A percentile compares a stretch with the other conserved stretches of the same genome.
Conservation (phyloP, 2,329 filamentous ascomycete genomes). For the Talaromyces verruculosus region DNA sequence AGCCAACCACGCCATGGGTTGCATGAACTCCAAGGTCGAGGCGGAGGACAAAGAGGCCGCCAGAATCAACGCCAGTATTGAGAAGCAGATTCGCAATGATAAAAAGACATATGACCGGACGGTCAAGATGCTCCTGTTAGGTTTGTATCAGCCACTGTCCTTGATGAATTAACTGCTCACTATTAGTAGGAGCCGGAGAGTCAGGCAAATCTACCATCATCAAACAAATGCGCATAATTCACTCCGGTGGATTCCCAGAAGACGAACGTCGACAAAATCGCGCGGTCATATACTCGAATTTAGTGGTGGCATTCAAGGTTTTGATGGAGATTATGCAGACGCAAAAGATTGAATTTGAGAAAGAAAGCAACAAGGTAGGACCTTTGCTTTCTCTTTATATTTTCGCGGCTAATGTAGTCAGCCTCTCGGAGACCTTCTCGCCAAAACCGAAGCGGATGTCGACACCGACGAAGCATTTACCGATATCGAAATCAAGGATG, state of each 20-base stretch:
- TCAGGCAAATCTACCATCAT: conserved; percentile 95
- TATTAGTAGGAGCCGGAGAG: conserved; percentile 76
- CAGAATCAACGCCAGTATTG: conserved; percentile 65
- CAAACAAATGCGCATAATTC: conserved; percentile 99
- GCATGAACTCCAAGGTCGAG: conserved; percentile 45
- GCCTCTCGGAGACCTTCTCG: conserved; percentile 75
- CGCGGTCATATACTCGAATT: conserved; percentile 92
- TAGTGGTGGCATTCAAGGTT: conserved; percentile 87
- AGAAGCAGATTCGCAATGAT: conserved; percentile 80
- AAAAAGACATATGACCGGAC: conserved; percentile 83
- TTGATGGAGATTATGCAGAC: conserved; percentile 90
- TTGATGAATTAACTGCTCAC: conserved; percentile 3
- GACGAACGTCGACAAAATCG: conserved; percentile 91
- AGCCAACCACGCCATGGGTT: conserved; percentile 41
- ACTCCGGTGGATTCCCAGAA: conserved; percentile 85
- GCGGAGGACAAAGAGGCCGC: conserved; percentile 43
- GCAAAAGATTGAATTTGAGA: conserved; percentile 74
- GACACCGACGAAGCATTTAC: conserved; percentile 79
- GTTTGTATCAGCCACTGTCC: conserved; percentile 53
- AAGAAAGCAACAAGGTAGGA: conserved; percentile 72
- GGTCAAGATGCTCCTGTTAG: conserved; percentile 89
- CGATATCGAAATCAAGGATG: conserved; percentile 59
- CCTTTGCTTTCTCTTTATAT: background rate
- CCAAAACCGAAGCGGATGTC: conserved; percentile 74
- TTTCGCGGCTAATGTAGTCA: conserved; percentile 40